phyloP scores from a whole-genome alignment of 805 yeast species.

The Candida ascalaphidarum region DNA sequence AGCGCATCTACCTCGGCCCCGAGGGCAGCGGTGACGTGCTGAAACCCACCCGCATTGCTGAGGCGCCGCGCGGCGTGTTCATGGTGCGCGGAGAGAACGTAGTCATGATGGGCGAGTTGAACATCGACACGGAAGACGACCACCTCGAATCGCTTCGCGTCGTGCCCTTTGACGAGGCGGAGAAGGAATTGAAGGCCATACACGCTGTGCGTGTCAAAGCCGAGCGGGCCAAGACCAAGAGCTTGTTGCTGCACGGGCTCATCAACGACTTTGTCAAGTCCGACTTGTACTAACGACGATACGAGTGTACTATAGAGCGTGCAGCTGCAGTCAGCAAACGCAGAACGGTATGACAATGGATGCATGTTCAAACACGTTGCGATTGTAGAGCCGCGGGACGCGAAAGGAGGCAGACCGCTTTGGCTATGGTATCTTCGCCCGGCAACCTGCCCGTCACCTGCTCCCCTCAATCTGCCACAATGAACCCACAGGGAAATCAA shows the following conservation, averaged over 20 bases:
- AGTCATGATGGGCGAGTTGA: constrained; percentile 88
- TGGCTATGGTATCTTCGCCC: too few species aligned
- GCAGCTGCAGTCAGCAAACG: too few species aligned
- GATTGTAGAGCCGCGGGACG: too few species aligned
- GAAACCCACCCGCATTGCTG: constrained; percentile 50
- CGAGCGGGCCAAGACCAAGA: constrained; percentile 40
- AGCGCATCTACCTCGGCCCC: constrained; percentile 59
- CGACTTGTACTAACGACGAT: constrained; percentile 48
- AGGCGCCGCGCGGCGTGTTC: constrained; percentile 69
- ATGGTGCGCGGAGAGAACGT: constrained; percentile 95
- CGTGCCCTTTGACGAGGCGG: constrained; percentile 57
- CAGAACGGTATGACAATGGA: too few species aligned
- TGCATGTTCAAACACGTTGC: too few species aligned
- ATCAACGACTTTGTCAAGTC: constrained; percentile 49
- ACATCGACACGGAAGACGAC: constrained; percentile 75
- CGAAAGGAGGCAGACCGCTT: too few species aligned
- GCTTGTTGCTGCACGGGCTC: constrained; percentile 44
- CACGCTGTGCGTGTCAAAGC: constrained; percentile 25
- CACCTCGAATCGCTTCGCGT: constrained; percentile 50
- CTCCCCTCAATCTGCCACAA: too few species aligned
- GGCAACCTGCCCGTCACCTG: too few species aligned
- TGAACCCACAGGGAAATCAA: too few species aligned
- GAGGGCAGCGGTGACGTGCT: constrained; percentile 19
- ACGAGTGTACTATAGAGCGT: too few species aligned
- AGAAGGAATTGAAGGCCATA: constrained; percentile 24